phyloP scores from a whole-genome alignment of 2,329 filamentous ascomycete species.

The Thielaviopsis musarum region DNA sequence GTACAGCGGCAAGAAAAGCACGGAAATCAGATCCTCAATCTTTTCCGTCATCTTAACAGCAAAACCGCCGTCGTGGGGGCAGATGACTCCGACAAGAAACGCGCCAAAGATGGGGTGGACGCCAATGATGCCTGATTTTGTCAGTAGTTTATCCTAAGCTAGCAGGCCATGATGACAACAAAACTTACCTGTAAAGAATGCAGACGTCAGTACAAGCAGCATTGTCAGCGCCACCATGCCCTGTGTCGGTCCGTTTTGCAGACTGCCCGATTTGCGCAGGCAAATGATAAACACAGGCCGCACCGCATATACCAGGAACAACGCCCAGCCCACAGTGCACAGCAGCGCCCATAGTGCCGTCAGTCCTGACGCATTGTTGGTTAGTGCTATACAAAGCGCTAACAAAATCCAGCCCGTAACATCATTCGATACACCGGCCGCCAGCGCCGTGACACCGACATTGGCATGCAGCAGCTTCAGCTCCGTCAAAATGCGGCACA shows the following conservation, averaged over 20 bases:
- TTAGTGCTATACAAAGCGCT: slow-evolving; percentile 80
- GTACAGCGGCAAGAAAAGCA: slow-evolving; percentile 76
- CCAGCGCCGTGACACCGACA: slow-evolving; percentile 76
- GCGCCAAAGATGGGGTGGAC: slow-evolving; percentile 90
- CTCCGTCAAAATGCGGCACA: slow-evolving; percentile 86
- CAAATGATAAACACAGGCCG: slow-evolving; percentile 61
- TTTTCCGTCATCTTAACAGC: slow-evolving; percentile 86
- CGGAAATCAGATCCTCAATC: slow-evolving; percentile 76
- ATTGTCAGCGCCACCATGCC: slow-evolving; percentile 69
- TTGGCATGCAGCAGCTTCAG: slow-evolving; percentile 68
- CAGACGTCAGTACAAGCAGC: slow-evolving; percentile 57
- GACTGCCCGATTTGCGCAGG: slow-evolving; percentile 53
- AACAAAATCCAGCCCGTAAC: slow-evolving; percentile 68
- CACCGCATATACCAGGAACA: slow-evolving; percentile 59
- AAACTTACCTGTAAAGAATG: slow-evolving; percentile 53
- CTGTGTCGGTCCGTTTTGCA: slow-evolving; percentile 81
- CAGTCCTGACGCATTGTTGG: slow-evolving; percentile 71
- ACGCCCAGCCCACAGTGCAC: slow-evolving; percentile 53
- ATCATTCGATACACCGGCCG: slow-evolving; percentile 85
- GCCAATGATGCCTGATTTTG: slow-evolving; percentile 49
- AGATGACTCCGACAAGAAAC: slow-evolving; percentile 77
- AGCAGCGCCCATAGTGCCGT: slow-evolving; percentile 75
- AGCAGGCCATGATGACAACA: background rate
- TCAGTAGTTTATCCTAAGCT: background rate
- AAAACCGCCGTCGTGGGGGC: slow-evolving; percentile 78